These are phyloP conservation scores for Albophoma yamanashiensis DNA, from an alignment of 2,329 filamentous ascomycete genomes.

Conservation along the genomic window DNA sequence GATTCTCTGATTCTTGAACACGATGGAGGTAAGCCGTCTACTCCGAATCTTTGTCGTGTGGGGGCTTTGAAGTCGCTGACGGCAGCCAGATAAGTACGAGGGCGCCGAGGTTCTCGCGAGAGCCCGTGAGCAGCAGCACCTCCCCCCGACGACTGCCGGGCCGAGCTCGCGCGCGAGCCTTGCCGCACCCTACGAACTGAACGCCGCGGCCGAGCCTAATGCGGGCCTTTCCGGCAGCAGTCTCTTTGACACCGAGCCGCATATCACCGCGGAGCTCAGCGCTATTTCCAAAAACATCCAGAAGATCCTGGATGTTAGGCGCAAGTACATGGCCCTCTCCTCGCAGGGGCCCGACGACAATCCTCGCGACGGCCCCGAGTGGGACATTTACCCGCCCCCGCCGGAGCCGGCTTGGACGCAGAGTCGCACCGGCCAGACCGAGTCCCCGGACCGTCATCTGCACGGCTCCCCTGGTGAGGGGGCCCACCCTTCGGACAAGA, in stretches of 20 bases:
- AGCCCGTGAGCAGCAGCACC: conserved; percentile 1
- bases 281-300: conserved; percentile 87
- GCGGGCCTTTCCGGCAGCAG: conserved; percentile 52
- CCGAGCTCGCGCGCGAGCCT: conserved; percentile 28
- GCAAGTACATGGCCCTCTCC: conserved; percentile 81
- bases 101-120: conserved; percentile 1
- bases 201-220: conserved; percentile 33
- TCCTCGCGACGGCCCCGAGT: conserved; percentile 71
- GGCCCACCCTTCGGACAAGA: conserved; percentile 25
- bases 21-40: conserved; percentile 11
- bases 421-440: conserved; percentile 11
- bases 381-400: conserved; percentile 84
- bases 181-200: conserved; percentile 1
- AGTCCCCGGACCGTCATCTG: conserved; percentile 7
- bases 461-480: conserved; percentile 3
- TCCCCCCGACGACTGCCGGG: neutral
- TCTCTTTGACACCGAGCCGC: conserved; percentile 61
- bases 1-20: conserved; percentile 22
- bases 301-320: conserved; percentile 74
- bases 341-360: conserved; percentile 76
- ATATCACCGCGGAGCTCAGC: conserved; percentile 73
- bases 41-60: neutral
- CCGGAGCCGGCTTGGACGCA: conserved; percentile 76
- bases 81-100: conserved; percentile 5
- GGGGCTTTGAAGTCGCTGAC: conserved; percentile 1